Evolutionary conservation across 805 yeast genomes (phyloP), one percentile per base, ranked within the genome.

Genomic region (Candida insectorum): DNA sequence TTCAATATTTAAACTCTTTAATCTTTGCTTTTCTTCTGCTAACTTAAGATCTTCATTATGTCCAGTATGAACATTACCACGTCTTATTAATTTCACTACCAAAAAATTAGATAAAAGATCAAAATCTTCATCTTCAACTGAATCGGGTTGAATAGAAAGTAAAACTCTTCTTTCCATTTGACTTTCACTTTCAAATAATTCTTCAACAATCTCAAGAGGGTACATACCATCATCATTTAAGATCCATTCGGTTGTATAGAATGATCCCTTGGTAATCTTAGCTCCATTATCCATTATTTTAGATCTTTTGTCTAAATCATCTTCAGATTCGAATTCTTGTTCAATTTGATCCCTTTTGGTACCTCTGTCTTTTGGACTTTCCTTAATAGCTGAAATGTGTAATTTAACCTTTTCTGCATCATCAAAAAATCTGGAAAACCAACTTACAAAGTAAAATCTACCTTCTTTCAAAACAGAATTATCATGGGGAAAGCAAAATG

Each of bases 401-500:
- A 85, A 45, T 47, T 75, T 75, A 7, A 85, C 88, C 17, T 76
- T 73, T 29, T 74, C 63, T 16, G 75, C 83, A 3, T 63, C 72
- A 30, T 72, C 67, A 48, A 85, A 87, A 53, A 63, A 81, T 30
- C 72, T 68, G 2, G 91, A 71, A 58, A 66, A 87, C 96, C 96
- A 87, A 7, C 91, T 79, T 33, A 85, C 58, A 49, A 88, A 87
- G 48, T 85, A 83, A 0, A 85, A 75, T 34, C 70, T 60, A 20
- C 73, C 95, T 38, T 73, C 56, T 43, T 73, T 71, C 60, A 84
- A 65, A 24, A 62, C 68, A 9, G 69, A 48, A 38, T 77, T 71
- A 47, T 83, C 89, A 21, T 63, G 66, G 9, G 96, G 96, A 14
- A 85, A 74, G 57, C 96, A 87, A 57, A 86, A 85, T n/a, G 96